phyloP scores from a whole-genome alignment of 139 green algal species.

The Axilococcus clingmanii region DNA sequence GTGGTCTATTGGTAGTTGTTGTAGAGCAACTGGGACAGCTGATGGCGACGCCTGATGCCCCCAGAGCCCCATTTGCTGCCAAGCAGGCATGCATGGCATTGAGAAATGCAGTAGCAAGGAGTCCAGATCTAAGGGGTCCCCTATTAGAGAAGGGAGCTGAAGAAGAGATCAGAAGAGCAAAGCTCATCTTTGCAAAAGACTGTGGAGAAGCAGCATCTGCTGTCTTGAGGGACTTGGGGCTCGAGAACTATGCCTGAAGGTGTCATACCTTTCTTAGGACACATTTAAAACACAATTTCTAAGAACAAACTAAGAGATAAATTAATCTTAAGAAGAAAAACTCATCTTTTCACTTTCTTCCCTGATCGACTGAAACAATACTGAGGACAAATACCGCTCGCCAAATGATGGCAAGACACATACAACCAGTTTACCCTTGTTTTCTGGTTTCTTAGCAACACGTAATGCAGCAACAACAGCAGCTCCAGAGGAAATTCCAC shows the following conservation, averaged over 20 bases:
- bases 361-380: conserved; percentile 71
- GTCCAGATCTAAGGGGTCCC: conserved; percentile 41
- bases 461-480: conserved; percentile 45
- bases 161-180: conserved; percentile 41
- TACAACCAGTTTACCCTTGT: conserved; percentile 69
- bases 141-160: conserved; percentile 55
- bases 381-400: conserved; percentile 77
- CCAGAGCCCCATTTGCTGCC: conserved; percentile 9
- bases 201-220: conserved; percentile 69
- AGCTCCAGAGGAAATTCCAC: conserved; percentile 60
- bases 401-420: conserved; percentile 85
- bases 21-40: conserved; percentile 9
- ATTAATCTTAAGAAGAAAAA: conserved; percentile 33
- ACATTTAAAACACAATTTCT: no score
- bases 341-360: conserved; percentile 82
- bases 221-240: conserved; percentile 74
- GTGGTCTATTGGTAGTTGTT: conserved; percentile 33
- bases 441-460: conserved; percentile 78
- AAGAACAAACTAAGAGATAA: no score
- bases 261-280: no score
- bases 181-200: conserved; percentile 30
- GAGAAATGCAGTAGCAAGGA: conserved; percentile 62
- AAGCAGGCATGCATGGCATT: conserved; percentile 66
- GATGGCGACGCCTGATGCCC: neutral
- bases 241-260: conserved; percentile 80